phyloP scores from a whole-genome alignment of 306 rosid genomes.

The Vigna unguiculata region DNA sequence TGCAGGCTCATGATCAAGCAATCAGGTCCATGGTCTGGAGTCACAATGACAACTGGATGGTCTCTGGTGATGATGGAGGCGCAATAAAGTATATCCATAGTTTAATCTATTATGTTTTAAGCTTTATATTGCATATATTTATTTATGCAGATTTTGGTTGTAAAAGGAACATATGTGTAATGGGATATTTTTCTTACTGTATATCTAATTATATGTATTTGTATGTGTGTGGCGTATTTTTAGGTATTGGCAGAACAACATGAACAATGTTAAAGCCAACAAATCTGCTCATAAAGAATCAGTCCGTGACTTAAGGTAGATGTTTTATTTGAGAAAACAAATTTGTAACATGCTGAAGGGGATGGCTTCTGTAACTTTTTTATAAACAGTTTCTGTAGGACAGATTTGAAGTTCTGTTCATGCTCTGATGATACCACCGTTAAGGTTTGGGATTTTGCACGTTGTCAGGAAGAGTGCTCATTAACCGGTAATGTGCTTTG shows the following conservation, averaged over 20 bases:
- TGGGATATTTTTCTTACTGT: not conserved
- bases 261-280: constrained; percentile 98
- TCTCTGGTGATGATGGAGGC: constrained; percentile 99
- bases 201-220: constrained; percentile 28
- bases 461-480: constrained; percentile 97
- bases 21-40: constrained; percentile 99
- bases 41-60: constrained; percentile 99
- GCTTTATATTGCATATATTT: constrained; percentile 29
- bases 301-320: constrained; percentile 92
- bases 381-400: constrained; percentile 89
- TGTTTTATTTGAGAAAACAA: constrained; percentile 1
- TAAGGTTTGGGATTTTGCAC: constrained; percentile 98
- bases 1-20: constrained; percentile 98
- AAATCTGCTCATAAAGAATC: constrained; percentile 99
- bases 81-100: constrained; percentile 78
- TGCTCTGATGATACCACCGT: constrained; percentile 97
- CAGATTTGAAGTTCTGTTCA: constrained; percentile 97
- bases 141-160: constrained; percentile 27
- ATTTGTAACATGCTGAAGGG: constrained; percentile 29
- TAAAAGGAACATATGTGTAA: constrained; percentile 10
- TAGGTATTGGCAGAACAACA: constrained; percentile 99
- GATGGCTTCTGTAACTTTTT: constrained; percentile 45
- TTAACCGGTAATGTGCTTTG: constrained; percentile 95
- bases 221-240: constrained; percentile 37
- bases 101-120: constrained; percentile 34